phyloP scores from a whole-genome alignment of 345 rosid genomes.

The Lepidium aucheri region DNA sequence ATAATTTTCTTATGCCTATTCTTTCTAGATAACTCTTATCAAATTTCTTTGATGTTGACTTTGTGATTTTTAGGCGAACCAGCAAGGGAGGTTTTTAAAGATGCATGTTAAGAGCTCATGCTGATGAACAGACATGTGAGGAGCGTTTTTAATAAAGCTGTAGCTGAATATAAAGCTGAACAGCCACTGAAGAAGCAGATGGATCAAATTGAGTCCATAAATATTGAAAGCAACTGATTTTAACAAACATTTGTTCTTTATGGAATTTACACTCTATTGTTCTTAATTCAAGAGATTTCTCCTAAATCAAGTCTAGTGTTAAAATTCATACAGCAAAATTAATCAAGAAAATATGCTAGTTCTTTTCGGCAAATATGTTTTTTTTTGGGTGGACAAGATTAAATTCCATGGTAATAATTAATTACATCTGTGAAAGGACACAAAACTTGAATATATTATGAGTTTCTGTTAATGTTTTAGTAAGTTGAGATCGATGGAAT shows the following conservation, averaged over 20 bases:
- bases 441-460: too few relatives aligned
- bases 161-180: conserved; percentile 31
- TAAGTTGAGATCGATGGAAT: too few relatives aligned
- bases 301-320: neutral
- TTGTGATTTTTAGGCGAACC: conserved; percentile 51
- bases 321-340: neutral
- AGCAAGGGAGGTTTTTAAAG: conserved; percentile 76
- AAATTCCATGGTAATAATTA: too few relatives aligned
- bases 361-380: too few relatives aligned
- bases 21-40: neutral
- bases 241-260: neutral
- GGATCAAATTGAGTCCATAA: neutral
- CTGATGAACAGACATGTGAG: conserved; percentile 67
- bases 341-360: neutral
- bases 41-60: neutral
- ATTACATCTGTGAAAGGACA: too few relatives aligned
- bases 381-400: neutral
- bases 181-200: neutral
- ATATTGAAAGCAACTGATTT: conserved; percentile 8
- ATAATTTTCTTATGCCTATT: neutral
- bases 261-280: neutral
- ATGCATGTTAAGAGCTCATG: conserved; percentile 76
- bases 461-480: too few relatives aligned
- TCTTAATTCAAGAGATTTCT: neutral
- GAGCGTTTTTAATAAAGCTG: conserved; percentile 53